Percentiles rank a stretch among this genome's conserved stretches.
phyloP scores from a whole-genome alignment of 768 basidiomycete species.

The Lactarius indigo region DNA sequence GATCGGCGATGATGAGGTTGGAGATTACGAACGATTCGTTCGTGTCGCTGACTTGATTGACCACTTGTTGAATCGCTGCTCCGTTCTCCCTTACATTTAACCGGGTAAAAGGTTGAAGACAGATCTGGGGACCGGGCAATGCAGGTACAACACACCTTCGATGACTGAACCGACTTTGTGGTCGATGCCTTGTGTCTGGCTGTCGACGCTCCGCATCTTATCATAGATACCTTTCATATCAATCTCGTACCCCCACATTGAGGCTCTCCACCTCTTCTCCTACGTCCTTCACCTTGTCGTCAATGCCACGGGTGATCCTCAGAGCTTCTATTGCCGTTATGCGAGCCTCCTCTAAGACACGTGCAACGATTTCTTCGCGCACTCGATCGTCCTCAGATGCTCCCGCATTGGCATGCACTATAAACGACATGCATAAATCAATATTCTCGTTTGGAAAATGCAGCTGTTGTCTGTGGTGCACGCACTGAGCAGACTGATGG shows the following conservation, averaged over 20 bases:
- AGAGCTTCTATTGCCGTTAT: neutral
- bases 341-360: too few species aligned
- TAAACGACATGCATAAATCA: neutral
- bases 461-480: neutral
- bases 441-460: neutral
- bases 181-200: neutral
- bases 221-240: neutral
- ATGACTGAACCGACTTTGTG: neutral
- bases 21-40: neutral
- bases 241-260: neutral
- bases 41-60: neutral
- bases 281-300: neutral
- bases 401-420: constrained; percentile 26
- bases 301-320: neutral
- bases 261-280: neutral
- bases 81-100: neutral
- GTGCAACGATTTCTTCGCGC: neutral
- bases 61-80: neutral
- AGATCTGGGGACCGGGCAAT: neutral
- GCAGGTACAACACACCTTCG: neutral
- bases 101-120: neutral
- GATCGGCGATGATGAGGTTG: neutral
- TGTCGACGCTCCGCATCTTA: neutral
- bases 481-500: constrained; percentile 46
- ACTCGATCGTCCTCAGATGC: neutral